Evolutionary conservation across 768 basidiomycete species (phyloP).

Genomic region (Tricholoma hemisulphureum): DNA sequence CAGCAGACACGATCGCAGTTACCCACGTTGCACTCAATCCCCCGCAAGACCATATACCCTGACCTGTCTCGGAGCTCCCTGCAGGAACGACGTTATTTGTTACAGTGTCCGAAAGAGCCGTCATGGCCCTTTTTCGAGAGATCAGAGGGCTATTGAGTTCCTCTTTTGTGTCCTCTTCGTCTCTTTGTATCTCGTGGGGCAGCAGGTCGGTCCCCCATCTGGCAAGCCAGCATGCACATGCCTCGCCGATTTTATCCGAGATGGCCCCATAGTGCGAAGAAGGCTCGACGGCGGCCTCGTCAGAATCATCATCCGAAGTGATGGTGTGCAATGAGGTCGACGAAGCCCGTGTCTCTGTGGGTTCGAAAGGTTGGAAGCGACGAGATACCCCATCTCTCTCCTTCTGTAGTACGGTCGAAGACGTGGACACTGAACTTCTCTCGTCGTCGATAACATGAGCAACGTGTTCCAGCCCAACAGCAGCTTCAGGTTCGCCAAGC

Average conservation of each 20-base stretch:
- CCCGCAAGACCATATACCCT: conserved; percentile 66
- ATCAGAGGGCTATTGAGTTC: conserved; percentile 3
- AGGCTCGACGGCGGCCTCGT: conserved; percentile 24
- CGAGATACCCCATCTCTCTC: not conserved
- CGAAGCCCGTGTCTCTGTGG: conserved; percentile 2
- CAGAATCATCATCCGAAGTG: conserved; percentile 18
- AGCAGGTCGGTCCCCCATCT: conserved; percentile 85
- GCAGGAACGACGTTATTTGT: conserved; percentile 1
- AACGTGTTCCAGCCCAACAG: conserved; percentile 68
- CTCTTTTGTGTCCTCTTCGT: conserved; percentile 15
- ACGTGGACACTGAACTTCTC: conserved; percentile 9
- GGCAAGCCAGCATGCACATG: conserved; percentile 82
- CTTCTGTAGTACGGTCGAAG: not conserved
- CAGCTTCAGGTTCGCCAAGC: conserved; percentile 51
- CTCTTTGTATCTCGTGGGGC: conserved; percentile 50
- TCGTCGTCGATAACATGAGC: conserved; percentile 49
- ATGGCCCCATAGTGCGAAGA: conserved; percentile 81
- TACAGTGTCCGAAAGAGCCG: conserved; percentile 14
- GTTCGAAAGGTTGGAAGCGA: not conserved
- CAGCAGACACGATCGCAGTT: conserved; percentile 68
- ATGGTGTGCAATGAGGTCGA: conserved; percentile 11
- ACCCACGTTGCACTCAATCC: conserved; percentile 77
- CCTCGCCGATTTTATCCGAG: conserved; percentile 89
- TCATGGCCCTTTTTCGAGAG: conserved; percentile 20
- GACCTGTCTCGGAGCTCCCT: conserved; percentile 12